phyloP scores from a whole-genome alignment of 129 eudicot genomes.

The Helianthus tuberosus region DNA sequence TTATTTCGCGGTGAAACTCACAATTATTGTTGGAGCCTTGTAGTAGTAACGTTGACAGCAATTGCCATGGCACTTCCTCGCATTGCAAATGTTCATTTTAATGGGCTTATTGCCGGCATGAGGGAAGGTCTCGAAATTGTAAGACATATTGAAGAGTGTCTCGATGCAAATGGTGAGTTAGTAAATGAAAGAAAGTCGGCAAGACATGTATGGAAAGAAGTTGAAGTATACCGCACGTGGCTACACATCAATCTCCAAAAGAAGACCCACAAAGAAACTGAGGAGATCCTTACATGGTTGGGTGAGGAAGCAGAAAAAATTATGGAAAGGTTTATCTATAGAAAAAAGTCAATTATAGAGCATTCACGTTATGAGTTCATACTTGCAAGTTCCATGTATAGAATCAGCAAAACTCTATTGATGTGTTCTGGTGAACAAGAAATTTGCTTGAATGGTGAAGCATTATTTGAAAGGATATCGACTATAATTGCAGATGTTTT shows the following conservation, averaged over 20 bases:
- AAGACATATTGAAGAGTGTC: conserved; percentile 3
- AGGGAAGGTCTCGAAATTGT: conserved; percentile 1
- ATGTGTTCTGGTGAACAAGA: background rate
- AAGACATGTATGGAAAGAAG: background rate
- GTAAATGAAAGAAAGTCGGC: background rate
- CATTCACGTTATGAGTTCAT: background rate
- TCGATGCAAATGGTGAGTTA: background rate
- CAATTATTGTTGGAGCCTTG: conserved; percentile 14
- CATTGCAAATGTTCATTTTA: background rate
- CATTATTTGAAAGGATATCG: conserved; percentile 6
- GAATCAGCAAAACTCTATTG: background rate
- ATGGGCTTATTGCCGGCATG: background rate
- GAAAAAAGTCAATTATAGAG: background rate
- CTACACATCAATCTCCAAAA: background rate
- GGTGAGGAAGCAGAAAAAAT: background rate
- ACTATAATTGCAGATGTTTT: background rate
- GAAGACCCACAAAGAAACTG: background rate
- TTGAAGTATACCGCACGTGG: background rate
- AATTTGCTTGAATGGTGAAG: background rate
- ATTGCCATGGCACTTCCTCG: conserved; percentile 5
- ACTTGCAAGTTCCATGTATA: conserved; percentile 12
- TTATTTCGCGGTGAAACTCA: background rate
- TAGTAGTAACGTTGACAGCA: conserved; percentile 5
- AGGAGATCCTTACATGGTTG: conserved; percentile 17
- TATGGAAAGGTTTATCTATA: background rate